A percentile compares a stretch with the other conserved stretches of the same genome.
Conservation (phyloP, 108 stramenopile genomes). For the Skeletonema marinoi region DNA sequence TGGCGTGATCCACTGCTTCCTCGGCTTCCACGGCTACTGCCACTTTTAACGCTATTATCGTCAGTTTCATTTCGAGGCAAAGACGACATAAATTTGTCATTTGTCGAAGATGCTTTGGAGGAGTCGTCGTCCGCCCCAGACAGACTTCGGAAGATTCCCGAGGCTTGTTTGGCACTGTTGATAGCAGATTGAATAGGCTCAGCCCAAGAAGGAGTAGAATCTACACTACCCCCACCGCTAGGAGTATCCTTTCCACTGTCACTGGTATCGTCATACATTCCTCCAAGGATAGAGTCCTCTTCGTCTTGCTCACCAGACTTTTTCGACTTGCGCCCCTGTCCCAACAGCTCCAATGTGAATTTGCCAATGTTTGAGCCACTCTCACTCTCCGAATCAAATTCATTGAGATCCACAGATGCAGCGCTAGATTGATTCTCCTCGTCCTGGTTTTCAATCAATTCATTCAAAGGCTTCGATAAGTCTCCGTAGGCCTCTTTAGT, state of each 20-base stretch:
- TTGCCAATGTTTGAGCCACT: conserved; percentile 29
- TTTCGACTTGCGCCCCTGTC: conserved; percentile 12
- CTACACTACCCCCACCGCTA: conserved; percentile 22
- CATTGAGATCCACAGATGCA: conserved; percentile 11
- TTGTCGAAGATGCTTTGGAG: conserved; percentile 18
- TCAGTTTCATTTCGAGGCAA: conserved; percentile 10
- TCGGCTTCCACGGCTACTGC: conserved; percentile 8
- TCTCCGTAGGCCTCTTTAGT: conserved; percentile 2
- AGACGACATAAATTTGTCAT: conserved; percentile 47
- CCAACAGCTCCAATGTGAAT: conserved; percentile 40
- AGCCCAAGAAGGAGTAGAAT: conserved; percentile 36
- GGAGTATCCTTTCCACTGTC: neutral
- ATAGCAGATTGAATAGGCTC: conserved; percentile 39
- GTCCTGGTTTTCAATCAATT: conserved; percentile 19
- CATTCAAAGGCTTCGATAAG: conserved; percentile 15
- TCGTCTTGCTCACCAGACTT: conserved; percentile 24
- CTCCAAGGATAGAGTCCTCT: conserved; percentile 45
- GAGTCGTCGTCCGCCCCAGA: conserved; percentile 2
- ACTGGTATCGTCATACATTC: conserved; percentile 17
- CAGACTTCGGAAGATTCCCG: neutral
- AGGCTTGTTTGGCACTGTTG: neutral
- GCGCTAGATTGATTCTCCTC: conserved; percentile 12
- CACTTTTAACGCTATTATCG: conserved; percentile 22
- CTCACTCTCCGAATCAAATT: conserved; percentile 40
- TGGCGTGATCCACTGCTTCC: neutral